Percentiles rank a stretch among this genome's conserved stretches.
Conservation (phyloP, 306 rosid genomes). For the Vigna mungo region DNA sequence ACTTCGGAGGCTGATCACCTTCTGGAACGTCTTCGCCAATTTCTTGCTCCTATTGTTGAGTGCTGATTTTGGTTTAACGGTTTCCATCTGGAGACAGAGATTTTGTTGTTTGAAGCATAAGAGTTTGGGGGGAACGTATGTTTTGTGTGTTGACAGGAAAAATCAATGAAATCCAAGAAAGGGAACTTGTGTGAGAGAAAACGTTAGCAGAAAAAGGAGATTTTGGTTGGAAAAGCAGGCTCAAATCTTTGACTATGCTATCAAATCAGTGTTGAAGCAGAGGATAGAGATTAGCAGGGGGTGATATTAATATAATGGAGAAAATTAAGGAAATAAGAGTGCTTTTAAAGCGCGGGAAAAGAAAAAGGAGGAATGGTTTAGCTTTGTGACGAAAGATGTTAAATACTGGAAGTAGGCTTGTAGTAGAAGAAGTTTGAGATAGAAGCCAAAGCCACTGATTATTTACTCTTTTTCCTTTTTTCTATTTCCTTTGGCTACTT, state of each 20-base stretch:
- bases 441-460: slow-evolving; percentile 28
- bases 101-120: slow-evolving; percentile 46
- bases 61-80: slow-evolving; percentile 70
- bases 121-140: slow-evolving; percentile 28
- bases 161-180: slow-evolving; percentile 3
- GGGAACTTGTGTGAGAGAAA: slow-evolving; percentile 36
- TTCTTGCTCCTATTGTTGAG: slow-evolving; percentile 59
- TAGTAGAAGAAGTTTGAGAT: slow-evolving; percentile 41
- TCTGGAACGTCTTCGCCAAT: slow-evolving; percentile 66
- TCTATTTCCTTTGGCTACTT: neutral
- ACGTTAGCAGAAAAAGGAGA: slow-evolving; percentile 42
- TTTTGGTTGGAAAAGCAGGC: slow-evolving; percentile 53
- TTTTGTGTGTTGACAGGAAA: neutral
- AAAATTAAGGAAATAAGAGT: slow-evolving; percentile 31
- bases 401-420: slow-evolving; percentile 48
- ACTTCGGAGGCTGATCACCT: slow-evolving; percentile 66
- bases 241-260: slow-evolving; percentile 62
- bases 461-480: neutral
- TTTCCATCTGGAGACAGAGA: slow-evolving; percentile 61
- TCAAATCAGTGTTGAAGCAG: neutral
- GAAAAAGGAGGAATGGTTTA: slow-evolving; percentile 37
- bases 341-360: slow-evolving; percentile 45
- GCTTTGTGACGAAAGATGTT: slow-evolving; percentile 35
- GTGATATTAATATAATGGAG: slow-evolving; percentile 13
- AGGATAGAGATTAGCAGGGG: slow-evolving; percentile 4